These are phyloP conservation scores for Pseudonitzschia multiseries DNA, from an alignment of 108 stramenopile genomes.

Conservation along the genomic window DNA sequence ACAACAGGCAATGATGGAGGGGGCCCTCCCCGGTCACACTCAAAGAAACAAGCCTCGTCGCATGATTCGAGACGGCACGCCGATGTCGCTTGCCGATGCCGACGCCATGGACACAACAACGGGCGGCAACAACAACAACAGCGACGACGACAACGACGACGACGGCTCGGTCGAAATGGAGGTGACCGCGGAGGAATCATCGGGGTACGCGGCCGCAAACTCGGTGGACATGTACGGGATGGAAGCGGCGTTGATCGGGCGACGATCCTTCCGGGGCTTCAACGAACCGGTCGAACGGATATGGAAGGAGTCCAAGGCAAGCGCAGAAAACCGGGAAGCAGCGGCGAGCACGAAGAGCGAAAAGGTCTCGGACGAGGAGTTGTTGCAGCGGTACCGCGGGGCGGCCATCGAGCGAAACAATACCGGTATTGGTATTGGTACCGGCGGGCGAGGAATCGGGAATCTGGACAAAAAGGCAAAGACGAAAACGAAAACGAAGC, in stretches of 20 bases:
- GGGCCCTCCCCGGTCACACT: slow-evolving; percentile 5
- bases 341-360: slow-evolving; percentile 27
- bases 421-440: no score
- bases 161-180: neutral
- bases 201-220: slow-evolving; percentile 38
- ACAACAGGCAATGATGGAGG: slow-evolving; percentile 8
- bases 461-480: slow-evolving; percentile 27
- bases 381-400: slow-evolving; percentile 64
- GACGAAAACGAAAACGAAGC: slow-evolving; percentile 21
- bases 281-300: slow-evolving; percentile 51
- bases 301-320: slow-evolving; percentile 51
- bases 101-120: slow-evolving; percentile 21
- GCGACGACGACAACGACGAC: no score
- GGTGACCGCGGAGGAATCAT: neutral
- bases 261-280: slow-evolving; percentile 74
- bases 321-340: slow-evolving; percentile 5
- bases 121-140: no score
- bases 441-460: slow-evolving; percentile 13
- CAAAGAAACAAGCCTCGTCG: neutral
- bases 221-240: slow-evolving; percentile 69
- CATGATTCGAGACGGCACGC: slow-evolving; percentile 1
- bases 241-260: slow-evolving; percentile 60
- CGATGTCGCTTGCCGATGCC: neutral
- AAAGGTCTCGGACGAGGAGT: slow-evolving; percentile 70
- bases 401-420: slow-evolving; percentile 53